phyloP scores from a whole-genome alignment of 129 eudicot species.

The Tagetes patula region DNA sequence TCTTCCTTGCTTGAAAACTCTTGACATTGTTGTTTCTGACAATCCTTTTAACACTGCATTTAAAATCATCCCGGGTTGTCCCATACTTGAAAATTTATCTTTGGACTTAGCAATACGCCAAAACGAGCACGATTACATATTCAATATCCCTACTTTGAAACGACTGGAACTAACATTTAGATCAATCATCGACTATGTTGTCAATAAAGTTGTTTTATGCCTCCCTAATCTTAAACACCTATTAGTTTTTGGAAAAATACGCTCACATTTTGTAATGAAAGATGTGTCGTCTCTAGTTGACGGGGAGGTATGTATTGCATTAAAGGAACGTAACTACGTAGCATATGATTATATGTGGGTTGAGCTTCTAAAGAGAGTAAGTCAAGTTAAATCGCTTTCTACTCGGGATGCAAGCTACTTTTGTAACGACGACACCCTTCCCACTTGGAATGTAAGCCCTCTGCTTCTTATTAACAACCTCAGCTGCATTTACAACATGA shows the following conservation, averaged over 20 bases:
- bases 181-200: too few species aligned
- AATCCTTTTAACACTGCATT: background rate
- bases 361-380: constrained; percentile 4
- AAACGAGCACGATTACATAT: background rate
- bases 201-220: constrained; percentile 9
- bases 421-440: background rate
- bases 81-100: constrained; percentile 21
- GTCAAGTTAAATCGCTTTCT: background rate
- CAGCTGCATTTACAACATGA: background rate
- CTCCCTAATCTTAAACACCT: constrained; percentile 26
- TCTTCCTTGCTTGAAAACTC: constrained; percentile 17
- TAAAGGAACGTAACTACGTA: too few species aligned
- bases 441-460: too few species aligned
- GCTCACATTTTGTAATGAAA: background rate
- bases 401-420: background rate
- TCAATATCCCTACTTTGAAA: constrained; percentile 24
- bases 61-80: constrained; percentile 15
- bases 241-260: background rate
- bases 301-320: background rate
- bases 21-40: background rate
- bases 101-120: background rate
- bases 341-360: background rate
- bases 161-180: background rate
- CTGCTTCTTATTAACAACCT: background rate
- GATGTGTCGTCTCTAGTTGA: constrained; percentile 5